Conservation (phyloP, 2,329 filamentous ascomycete species). For the Tothia fuscella region DNA sequence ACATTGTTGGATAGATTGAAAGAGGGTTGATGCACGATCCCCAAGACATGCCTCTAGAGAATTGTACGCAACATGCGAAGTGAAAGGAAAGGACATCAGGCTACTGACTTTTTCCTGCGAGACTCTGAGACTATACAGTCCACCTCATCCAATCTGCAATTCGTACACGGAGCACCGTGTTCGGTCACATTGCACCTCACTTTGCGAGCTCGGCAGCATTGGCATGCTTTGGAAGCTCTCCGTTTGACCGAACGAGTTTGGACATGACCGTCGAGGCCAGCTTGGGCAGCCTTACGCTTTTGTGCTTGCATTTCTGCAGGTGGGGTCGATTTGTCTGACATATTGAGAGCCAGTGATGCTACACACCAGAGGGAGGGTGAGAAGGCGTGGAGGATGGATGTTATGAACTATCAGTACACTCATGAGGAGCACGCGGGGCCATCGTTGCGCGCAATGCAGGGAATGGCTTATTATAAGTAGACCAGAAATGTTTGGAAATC, state of each 20-base stretch:
- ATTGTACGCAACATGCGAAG: neutral
- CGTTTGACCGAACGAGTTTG: slow-evolving; percentile 55
- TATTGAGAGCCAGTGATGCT: slow-evolving; percentile 2
- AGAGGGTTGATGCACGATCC: neutral
- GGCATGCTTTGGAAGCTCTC: slow-evolving; percentile 82
- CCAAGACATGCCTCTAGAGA: neutral
- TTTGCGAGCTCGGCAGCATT: slow-evolving; percentile 77
- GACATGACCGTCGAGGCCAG: slow-evolving; percentile 38
- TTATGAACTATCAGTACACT: no score
- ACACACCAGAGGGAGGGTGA: neutral
- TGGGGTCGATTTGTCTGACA: slow-evolving; percentile 8
- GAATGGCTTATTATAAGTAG: slow-evolving; percentile 8
- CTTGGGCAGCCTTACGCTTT: slow-evolving; percentile 48
- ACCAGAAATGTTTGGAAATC: neutral
- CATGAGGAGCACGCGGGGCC: neutral
- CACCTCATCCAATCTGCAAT: slow-evolving; percentile 71
- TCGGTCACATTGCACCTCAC: slow-evolving; percentile 91
- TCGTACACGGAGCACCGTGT: slow-evolving; percentile 71
- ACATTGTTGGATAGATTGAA: neutral
- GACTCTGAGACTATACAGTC: slow-evolving; percentile 60
- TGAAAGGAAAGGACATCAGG: neutral
- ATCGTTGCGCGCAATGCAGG: slow-evolving; percentile 6
- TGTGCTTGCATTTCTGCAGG: slow-evolving; percentile 20
- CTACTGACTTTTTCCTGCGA: slow-evolving; percentile 70
- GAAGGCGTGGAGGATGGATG: slow-evolving; percentile 1